Base-by-base conservation (phyloP, 2,329 filamentous ascomycete species). In the Botrytis galanthina region DNA sequence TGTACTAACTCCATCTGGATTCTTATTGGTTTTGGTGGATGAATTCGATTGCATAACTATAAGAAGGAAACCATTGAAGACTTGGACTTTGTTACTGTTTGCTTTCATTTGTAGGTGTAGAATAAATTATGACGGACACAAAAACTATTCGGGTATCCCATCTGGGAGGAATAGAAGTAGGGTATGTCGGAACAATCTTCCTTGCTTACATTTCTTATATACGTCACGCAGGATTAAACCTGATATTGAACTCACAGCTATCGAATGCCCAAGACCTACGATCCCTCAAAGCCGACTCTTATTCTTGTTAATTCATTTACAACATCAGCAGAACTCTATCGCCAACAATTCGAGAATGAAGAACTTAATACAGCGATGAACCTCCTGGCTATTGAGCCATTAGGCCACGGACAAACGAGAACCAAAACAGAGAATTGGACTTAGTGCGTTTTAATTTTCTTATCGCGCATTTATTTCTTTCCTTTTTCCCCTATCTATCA, bases 261-360 rank as follows among this genome's bases (percentile, higher is more conserved):
- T 57, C 75, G 73, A 35, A 75, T 76, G 74, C 64, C 72, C 51
- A 39, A 70, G 42, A 44, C 48, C 73, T 86, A 90, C 81, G 78
- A 90, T 80, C 76, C 84, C 7, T 79, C 81, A 71, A 88, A 87
- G 80, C 85, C 86, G 29, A 88, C 86, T 4, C 78, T 84, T 57
- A 83, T 87, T 39, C 83, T 88, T 75, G 82, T 87, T 77, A 87
- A 87, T 81, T 84, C 85, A 42, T 84, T 88, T 81, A 85, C 84
- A 79, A 86, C 85, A 44, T 86, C 85, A 2, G 82, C 81, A 1
- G 82, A 84, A 2, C 82, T 87, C 22, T 88, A 85, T 78, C 78
- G 83, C 26, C 76, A 77, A 8, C 85, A 88, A 78, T 85, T 87
- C 74, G 76, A 77, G 42, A 83, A 82, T 79, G 78, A 80, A 66